These are phyloP conservation scores for Fusarium lyarnte DNA, from an alignment of 2,329 filamentous ascomycete genomes.

Conservation along the genomic window DNA sequence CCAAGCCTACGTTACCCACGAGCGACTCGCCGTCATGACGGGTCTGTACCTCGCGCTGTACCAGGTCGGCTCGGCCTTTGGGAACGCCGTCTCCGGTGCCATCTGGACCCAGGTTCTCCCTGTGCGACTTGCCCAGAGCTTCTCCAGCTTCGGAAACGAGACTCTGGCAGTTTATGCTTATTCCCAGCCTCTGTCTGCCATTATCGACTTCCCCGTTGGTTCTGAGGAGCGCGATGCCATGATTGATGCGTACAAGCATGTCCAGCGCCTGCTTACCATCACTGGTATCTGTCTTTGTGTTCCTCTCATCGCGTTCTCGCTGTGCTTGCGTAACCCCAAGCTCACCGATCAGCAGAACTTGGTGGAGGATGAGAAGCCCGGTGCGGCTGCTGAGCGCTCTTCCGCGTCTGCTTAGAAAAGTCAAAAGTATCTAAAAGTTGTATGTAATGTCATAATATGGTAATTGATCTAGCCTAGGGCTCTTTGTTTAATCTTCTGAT, in stretches of 20 bases:
- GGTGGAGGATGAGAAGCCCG: conserved; percentile 46
- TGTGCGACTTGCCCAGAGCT: conserved; percentile 52
- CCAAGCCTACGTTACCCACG: conserved; percentile 55
- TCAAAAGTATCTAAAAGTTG: background rate
- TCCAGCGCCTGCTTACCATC: conserved; percentile 58
- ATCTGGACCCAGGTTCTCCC: conserved; percentile 70
- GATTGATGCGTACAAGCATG: conserved; percentile 56
- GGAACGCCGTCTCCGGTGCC: conserved; percentile 68
- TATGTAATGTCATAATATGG: conserved; percentile 10
- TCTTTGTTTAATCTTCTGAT: background rate
- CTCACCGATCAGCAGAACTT: conserved; percentile 58
- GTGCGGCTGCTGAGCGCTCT: conserved; percentile 5
- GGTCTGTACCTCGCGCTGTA: conserved; percentile 71
- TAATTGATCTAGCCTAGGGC: conserved; percentile 19
- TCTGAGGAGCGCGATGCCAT: conserved; percentile 55
- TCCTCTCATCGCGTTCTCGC: conserved; percentile 57
- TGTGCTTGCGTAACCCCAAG: conserved; percentile 56
- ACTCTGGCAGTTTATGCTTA: conserved; percentile 52
- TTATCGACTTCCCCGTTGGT: conserved; percentile 52
- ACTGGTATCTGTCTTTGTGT: conserved; percentile 60
- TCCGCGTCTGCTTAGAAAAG: conserved; percentile 2
- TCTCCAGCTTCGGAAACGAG: conserved; percentile 46
- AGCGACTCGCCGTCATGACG: conserved; percentile 70
- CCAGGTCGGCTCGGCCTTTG: conserved; percentile 69
- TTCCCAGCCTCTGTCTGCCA: conserved; percentile 49